Conservation (phyloP, 306 rosid species). For the Acacia melanoxylon region DNA sequence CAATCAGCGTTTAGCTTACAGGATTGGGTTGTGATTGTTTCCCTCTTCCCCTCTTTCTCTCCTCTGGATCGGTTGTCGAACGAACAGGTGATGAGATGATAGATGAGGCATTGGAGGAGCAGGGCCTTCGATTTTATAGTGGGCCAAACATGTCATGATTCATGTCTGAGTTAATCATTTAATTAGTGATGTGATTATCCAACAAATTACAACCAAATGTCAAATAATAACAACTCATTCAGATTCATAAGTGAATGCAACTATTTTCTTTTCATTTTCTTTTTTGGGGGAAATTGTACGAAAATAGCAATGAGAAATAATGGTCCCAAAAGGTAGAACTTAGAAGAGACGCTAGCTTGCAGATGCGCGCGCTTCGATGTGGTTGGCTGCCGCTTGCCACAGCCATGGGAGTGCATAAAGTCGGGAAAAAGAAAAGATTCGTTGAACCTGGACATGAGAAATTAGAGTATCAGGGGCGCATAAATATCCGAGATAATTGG, state of each 20-base stretch:
- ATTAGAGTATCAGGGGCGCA: neutral
- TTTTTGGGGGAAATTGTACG: neutral
- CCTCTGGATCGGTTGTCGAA: neutral
- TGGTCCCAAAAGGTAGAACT: no score
- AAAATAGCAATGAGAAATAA: neutral
- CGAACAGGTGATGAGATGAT: neutral
- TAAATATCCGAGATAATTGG: neutral
- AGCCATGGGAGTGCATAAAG: no score
- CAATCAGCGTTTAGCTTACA: constrained; percentile 48
- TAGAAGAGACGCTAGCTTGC: neutral
- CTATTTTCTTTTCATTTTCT: neutral
- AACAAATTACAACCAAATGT: no score
- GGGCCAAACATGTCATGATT: constrained; percentile 15
- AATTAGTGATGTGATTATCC: neutral
- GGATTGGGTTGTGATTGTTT: constrained; percentile 28
- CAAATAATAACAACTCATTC: neutral
- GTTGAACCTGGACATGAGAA: constrained; percentile 48
- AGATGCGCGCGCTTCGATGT: neutral
- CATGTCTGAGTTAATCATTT: neutral
- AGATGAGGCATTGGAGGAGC: neutral
- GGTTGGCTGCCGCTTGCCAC: neutral
- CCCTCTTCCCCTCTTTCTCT: constrained; percentile 24
- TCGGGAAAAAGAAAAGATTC: constrained; percentile 12
- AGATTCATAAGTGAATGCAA: neutral
- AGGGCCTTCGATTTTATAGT: constrained; percentile 30